Base-by-base conservation (phyloP, 2,329 filamentous ascomycete species). In the Fusarium nisikadoi region DNA sequence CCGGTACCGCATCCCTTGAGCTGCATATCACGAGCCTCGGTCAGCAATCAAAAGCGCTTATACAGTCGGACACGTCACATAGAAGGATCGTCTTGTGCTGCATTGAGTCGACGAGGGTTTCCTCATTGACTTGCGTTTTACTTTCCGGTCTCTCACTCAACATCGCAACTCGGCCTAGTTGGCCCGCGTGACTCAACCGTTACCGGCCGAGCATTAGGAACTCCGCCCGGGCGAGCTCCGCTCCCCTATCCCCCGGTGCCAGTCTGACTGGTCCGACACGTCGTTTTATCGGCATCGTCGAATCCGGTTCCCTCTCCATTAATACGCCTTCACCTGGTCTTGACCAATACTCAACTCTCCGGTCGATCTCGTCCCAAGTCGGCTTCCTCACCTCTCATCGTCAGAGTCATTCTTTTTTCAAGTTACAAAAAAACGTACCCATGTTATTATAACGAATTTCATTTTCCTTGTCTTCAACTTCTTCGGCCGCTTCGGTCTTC, bases 361-460 rank as follows among this genome's bases (percentile, higher is more conserved):
- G 66, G 74, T 73, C 76, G 81, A 75, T 76, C 68, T 71, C 77
- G 77, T 73, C 78, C 76, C 72, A 72, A 74, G 76, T 73, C 76
- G 73, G 70, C 72, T 58, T 64, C 53, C 61, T 38, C 39, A 38
- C 64, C 68, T 65, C 64, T 64, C 70, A 70, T 69, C 74, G 73
- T 73, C 69, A 70, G 73, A 77, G 73, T 76, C 79, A 76, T 75
- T 77, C 76, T 75, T 79, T 77, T 72, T 50, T 55, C 66, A 71
- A 73, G 39, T 56, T 69, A 67, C 70, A 68, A 76, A 71, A 75
- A 74, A 79, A 79, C 78, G 79, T 76, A 75, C 80, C 79, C 78
- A 85, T 85, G 83, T 84, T 79, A 78, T 80, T 74, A 81, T 85
- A 85, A 85, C 83, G 83, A 82, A 78, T 78, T 61, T 77, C 75